Evolutionary conservation across 257 asterid species (phyloP), one percentile per base, ranked within the genome.

Genomic region (Nicotiana sylvestris): DNA sequence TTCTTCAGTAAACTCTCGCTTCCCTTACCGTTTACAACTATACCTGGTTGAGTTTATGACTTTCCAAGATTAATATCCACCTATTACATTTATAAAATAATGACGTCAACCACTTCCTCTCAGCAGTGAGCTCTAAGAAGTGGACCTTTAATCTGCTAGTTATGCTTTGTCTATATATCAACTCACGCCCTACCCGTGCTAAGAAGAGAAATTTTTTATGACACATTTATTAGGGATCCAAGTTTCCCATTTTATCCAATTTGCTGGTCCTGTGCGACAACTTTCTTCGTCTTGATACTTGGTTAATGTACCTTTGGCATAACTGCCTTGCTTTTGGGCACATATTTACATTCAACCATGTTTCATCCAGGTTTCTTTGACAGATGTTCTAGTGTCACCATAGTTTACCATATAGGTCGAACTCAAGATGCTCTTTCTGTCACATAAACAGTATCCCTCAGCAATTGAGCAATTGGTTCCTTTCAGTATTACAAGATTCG

Each of bases 281-380:
- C 68, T 64, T 37, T 64, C 37, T 64, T 13, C 21, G 5, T 65
- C 39, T 65, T 29, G 70, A 5, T 72, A 72, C 60, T 43, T 6
- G 37, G 78, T 46, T 72, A 13, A 21, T 21, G 78, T 72, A 43
- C 37, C 60, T 72, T 21, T 72, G 78, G 10, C 78, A 72, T 72
- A 72, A 16, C 60, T 25, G 60, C 61, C 39, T 72, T 72, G 61
- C 79, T 46, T 39, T 46, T 46, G 2, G 35, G 79, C 27, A 37
- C 78, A 70, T 70, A 72, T 46, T 72, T 72, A 72, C 39, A 11
- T 72, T 72, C 79, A 46, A 46, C 79, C 39, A 69, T 46, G 79
- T 60, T 12, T 46, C 79, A 25, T 72, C 79, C 79, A 72, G 79
- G 4, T 72, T 70, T 72, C 61, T 12, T 72, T 72, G 61, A 25